Evolutionary conservation across 2,329 filamentous ascomycete species (phyloP), one percentile per base, ranked within the genome.

Genomic region (Cryphonectria radicalis): DNA sequence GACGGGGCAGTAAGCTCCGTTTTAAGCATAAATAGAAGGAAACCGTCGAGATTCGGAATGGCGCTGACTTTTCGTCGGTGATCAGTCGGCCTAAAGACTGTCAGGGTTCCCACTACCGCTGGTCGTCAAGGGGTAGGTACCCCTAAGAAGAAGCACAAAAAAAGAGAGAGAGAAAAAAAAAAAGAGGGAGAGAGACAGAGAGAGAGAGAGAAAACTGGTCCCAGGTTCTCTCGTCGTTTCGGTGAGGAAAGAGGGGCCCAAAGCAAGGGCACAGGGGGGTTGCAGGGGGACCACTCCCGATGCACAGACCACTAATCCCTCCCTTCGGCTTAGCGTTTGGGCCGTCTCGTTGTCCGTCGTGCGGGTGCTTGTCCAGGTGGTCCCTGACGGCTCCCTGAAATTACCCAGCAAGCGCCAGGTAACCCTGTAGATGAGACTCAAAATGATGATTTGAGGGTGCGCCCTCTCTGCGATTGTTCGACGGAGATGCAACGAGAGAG

Each of bases 11-110:
- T 46, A 65, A 65, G 40, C 63, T 50, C 43, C 32, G 43, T 65
- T 50, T 65, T 65, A 65, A 65, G 63, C 63, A 65, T 65, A 53
- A 65, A 65, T 50, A 50, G 43, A 65, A 65, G 63, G 37, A 50
- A 46, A 19, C 8, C 42, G 43, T 65, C 17, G 25, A 53, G 25
- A 65, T 17, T 53, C 14, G 25, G 42, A 65, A 64, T 46, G 37
- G 62, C 25, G 62, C 37, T 63, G 60, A 42, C 60, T 13, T 50
- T n/a, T 50, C 13, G 35, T 42, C 60, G 32, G 32, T 37, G n/a
- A 8, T 40, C 35, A n/a, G 8, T 25, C 60, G 60, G 60, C 37
- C 35, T 42, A 25, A 64, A 28, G 37, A n/a, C 19, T 43, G 46
- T 25, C 55, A 59, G 53, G 7, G 25, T 28, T 32, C 14, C 55